These are phyloP conservation scores for Linum lewisii DNA, from an alignment of 345 rosid species.

Conservation along the genomic window DNA sequence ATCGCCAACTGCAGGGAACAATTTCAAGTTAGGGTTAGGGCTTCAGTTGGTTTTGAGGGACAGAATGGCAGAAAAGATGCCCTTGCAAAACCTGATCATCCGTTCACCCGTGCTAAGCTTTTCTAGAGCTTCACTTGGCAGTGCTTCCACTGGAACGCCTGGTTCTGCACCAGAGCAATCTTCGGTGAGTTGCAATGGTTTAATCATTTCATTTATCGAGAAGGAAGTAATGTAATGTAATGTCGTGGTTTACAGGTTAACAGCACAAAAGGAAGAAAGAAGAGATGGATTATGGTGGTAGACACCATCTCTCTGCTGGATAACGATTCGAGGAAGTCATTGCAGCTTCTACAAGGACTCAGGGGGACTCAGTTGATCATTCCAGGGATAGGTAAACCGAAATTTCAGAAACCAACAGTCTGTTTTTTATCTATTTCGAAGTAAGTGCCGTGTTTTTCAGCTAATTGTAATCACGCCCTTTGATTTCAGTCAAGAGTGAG, in stretches of 20 bases:
- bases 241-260: slow-evolving; percentile 31
- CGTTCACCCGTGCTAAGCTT: slow-evolving; percentile 24
- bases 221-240: background rate
- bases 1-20: slow-evolving; percentile 10
- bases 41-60: slow-evolving; percentile 20
- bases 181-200: slow-evolving; percentile 33
- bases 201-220: background rate
- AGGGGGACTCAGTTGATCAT: slow-evolving; percentile 62
- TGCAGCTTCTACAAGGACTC: slow-evolving; percentile 80
- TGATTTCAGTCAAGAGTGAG: slow-evolving; percentile 55
- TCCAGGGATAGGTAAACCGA: slow-evolving; percentile 58
- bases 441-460: background rate
- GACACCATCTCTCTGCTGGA: slow-evolving; percentile 61
- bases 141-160: slow-evolving; percentile 23
- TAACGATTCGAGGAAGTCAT: slow-evolving; percentile 55
- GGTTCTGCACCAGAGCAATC: slow-evolving; percentile 24
- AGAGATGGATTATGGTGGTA: slow-evolving; percentile 65
- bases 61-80: slow-evolving; percentile 35
- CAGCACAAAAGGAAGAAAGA: slow-evolving; percentile 29
- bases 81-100: slow-evolving; percentile 42
- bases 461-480: background rate
- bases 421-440: background rate
- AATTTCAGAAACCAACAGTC: background rate
- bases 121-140: slow-evolving; percentile 21
- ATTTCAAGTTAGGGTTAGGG: slow-evolving; percentile 21